phyloP scores from a whole-genome alignment of 108 stramenopile genomes.

The Epithemia pelagica region DNA sequence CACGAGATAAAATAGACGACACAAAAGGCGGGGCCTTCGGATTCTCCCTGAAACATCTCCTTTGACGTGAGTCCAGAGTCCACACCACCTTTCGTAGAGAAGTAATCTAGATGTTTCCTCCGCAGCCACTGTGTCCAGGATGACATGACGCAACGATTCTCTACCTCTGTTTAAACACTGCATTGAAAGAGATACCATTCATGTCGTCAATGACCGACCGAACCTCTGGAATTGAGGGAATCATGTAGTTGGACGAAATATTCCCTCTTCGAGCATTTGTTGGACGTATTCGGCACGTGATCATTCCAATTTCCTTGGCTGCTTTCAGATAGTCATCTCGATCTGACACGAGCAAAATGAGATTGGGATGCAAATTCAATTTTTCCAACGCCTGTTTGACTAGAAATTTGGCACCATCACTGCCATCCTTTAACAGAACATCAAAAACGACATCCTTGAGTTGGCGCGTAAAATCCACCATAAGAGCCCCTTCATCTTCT shows the following conservation, averaged over 20 bases:
- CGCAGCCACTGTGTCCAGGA: too few species aligned
- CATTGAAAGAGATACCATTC: constrained; percentile 79
- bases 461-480: constrained; percentile 53
- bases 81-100: too few species aligned
- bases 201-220: constrained; percentile 77
- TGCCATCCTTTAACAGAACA: constrained; percentile 11
- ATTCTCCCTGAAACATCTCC: too few species aligned
- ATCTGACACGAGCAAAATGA: constrained; percentile 58
- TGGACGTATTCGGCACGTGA: constrained; percentile 56
- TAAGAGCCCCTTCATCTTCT: constrained; percentile 25
- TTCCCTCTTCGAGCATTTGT: constrained; percentile 65
- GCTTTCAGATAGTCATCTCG: constrained; percentile 66
- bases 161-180: constrained; percentile 24
- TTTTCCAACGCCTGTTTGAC: constrained; percentile 15
- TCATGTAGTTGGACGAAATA: constrained; percentile 64
- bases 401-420: background rate
- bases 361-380: constrained; percentile 37
- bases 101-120: too few species aligned
- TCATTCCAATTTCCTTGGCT: constrained; percentile 65
- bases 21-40: too few species aligned
- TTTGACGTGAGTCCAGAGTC: too few species aligned
- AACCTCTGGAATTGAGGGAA: constrained; percentile 45
- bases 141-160: too few species aligned
- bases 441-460: constrained; percentile 47
- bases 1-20: too few species aligned